Evolutionary conservation across 164 flowering plant genomes (phyloP).

Genomic region (Dillenia suffruticosa): DNA sequence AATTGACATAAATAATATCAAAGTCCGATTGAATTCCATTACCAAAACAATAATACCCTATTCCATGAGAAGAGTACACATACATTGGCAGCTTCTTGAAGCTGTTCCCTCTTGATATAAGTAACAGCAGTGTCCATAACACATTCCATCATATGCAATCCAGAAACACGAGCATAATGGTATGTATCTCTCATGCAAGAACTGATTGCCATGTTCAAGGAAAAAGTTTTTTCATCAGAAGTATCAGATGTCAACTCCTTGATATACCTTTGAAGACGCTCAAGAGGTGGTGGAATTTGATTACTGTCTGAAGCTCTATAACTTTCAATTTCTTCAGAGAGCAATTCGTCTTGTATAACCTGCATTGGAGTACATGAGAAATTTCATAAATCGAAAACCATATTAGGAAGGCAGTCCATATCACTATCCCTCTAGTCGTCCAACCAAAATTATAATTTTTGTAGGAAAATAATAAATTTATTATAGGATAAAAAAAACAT

Average conservation of each 20-base stretch:
- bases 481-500: background rate
- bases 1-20: background rate
- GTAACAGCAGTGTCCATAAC: constrained; percentile 72
- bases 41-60: background rate
- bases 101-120: constrained; percentile 68
- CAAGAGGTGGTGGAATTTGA: constrained; percentile 64
- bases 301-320: constrained; percentile 39
- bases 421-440: background rate
- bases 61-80: constrained; percentile 22
- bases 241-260: constrained; percentile 22
- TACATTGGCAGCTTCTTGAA: constrained; percentile 88
- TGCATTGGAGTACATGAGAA: constrained; percentile 23
- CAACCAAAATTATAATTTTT: background rate
- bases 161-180: constrained; percentile 90
- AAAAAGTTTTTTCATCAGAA: constrained; percentile 16
- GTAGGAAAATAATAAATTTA: background rate
- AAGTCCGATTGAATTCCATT: background rate
- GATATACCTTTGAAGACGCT: constrained; percentile 40
- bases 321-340: constrained; percentile 60
- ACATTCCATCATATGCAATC: constrained; percentile 71
- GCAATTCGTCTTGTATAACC: constrained; percentile 75
- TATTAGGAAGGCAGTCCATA: background rate
- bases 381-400: background rate
- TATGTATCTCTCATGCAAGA: constrained; percentile 81
- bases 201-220: constrained; percentile 26